Conservation (phyloP, 108 stramenopile genomes). For the Cyclotella distinguenda region DNA sequence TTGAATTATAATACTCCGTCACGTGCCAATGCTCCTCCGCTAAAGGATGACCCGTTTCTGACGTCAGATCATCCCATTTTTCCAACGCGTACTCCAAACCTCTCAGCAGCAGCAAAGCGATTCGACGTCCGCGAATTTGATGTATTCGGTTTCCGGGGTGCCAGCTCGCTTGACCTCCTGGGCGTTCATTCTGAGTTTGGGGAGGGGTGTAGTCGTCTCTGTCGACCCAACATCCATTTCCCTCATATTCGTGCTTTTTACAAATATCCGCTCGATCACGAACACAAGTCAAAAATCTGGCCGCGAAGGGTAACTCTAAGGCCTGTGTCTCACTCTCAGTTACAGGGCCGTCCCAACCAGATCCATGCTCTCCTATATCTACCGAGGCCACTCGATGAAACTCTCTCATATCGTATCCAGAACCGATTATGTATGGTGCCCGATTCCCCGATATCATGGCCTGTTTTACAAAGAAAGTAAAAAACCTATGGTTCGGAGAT, state of each 20-base stretch:
- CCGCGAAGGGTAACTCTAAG: constrained; percentile 35
- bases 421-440: constrained; percentile 37
- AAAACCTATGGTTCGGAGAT: neutral
- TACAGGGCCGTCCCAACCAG: constrained; percentile 25
- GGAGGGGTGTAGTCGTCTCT: constrained; percentile 37
- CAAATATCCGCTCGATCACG: constrained; percentile 23
- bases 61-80: constrained; percentile 38
- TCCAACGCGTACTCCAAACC: constrained; percentile 48
- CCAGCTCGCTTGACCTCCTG: constrained; percentile 37
- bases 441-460: constrained; percentile 49
- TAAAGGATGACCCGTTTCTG: constrained; percentile 34
- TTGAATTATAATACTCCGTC: constrained; percentile 35
- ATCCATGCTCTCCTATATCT: constrained; percentile 10
- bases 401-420: neutral
- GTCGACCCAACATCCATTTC: constrained; percentile 51
- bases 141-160: constrained; percentile 46
- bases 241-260: constrained; percentile 29
- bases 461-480: constrained; percentile 50
- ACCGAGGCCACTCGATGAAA: constrained; percentile 22
- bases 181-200: constrained; percentile 9
- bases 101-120: constrained; percentile 40
- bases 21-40: constrained; percentile 53
- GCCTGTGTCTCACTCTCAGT: constrained; percentile 38
- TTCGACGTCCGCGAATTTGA: constrained; percentile 35
- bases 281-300: constrained; percentile 37